Percentiles rank a stretch among this genome's conserved stretches.
phyloP scores from a whole-genome alignment of 306 rosid species.

The Cucumis sativus region DNA sequence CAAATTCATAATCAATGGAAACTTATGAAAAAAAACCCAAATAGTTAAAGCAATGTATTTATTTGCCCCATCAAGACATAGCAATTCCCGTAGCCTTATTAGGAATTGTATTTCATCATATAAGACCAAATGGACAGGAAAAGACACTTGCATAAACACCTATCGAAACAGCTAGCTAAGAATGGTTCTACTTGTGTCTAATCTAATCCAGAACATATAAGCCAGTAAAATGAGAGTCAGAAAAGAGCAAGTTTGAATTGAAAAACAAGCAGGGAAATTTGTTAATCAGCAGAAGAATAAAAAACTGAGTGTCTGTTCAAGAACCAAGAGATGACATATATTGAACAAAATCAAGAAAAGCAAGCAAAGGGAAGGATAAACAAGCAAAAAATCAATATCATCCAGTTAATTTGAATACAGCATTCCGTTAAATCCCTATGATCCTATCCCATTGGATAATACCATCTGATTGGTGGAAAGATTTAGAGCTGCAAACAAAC shows the following conservation, averaged over 20 bases:
- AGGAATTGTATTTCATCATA: background rate
- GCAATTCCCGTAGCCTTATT: background rate
- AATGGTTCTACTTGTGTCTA: background rate
- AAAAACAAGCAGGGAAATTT: background rate
- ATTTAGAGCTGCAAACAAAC: background rate
- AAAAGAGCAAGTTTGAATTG: background rate
- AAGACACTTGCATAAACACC: background rate
- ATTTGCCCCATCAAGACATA: background rate
- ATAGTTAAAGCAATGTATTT: background rate
- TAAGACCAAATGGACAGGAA: background rate
- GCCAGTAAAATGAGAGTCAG: background rate
- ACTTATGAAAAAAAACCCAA: background rate
- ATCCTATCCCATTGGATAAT: background rate
- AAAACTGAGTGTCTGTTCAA: background rate
- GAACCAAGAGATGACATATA: background rate
- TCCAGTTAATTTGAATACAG: background rate
- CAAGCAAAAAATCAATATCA: background rate
- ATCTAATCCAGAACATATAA: background rate
- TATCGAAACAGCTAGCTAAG: background rate
- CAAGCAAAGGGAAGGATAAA: background rate
- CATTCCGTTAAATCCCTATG: background rate
- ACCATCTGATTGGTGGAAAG: background rate
- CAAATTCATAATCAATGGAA: background rate
- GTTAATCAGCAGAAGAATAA: background rate
- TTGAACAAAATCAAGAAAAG: background rate